phyloP scores from a whole-genome alignment of 441 rosid species.

The Metrosideros polymorpha region DNA sequence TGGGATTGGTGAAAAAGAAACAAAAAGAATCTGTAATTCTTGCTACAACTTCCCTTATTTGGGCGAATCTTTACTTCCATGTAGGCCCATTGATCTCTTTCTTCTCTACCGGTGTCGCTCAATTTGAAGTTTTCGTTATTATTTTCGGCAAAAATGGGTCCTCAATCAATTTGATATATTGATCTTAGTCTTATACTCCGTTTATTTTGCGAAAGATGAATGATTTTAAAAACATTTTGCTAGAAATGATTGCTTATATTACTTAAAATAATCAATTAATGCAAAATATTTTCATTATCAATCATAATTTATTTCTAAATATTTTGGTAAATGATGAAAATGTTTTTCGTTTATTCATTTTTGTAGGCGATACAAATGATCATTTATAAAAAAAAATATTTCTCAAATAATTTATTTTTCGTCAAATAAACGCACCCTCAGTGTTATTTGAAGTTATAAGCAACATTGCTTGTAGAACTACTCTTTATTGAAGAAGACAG shows the following conservation, averaged over 20 bases:
- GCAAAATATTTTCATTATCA: no score
- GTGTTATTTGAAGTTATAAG: not conserved
- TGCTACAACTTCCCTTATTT: conserved; percentile 16
- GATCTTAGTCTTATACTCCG: no score
- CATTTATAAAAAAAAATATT: not conserved
- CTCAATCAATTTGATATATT: no score
- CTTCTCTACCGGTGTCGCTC: not conserved
- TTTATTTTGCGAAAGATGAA: not conserved
- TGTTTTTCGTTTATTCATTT: no score
- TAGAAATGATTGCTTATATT: no score
- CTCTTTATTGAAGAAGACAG: not conserved
- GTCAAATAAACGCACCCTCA: not conserved
- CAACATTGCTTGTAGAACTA: not conserved
- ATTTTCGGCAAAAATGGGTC: not conserved
- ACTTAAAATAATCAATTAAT: no score
- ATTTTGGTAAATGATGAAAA: no score
- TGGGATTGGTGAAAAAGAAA: conserved; percentile 10
- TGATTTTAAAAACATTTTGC: no score
- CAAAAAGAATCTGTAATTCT: conserved; percentile 20
- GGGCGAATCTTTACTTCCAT: conserved; percentile 7
- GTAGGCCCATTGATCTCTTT: conserved; percentile 19
- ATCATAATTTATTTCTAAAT: no score
- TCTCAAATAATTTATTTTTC: not conserved
- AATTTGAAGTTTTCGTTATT: not conserved
- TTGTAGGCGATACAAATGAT: no score